Evolutionary conservation across 1,139 yeast species (phyloP), one percentile per base, ranked within the genome.

Genomic region (Pichia sp.): DNA sequence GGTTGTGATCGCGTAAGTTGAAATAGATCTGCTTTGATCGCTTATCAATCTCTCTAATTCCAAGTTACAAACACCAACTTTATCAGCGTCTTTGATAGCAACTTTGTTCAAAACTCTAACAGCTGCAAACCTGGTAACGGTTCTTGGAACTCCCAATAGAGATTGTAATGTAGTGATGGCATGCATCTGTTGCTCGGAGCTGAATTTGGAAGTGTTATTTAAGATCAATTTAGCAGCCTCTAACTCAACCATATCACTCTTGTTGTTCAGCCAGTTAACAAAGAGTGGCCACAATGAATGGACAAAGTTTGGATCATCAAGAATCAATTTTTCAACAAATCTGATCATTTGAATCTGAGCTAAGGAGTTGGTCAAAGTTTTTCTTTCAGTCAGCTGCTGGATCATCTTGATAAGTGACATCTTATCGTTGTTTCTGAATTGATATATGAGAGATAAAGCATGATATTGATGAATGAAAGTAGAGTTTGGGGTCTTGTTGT

Each of bases 1-100:
- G 3, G 98, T 93, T 44, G 99, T 93, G 67, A 93, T 93, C 30
- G 99, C 98, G 70, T 90, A 91, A n/a, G 99, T 93, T n/a, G 98
- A 93, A 61, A 93, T 83, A 41, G 96, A 85, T 70, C 96, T 82
- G 70, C 88, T 90, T 40, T 90, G 68, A 69, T 93, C 98, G 67
- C 86, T 85, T 62, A 95, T 89, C 67, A 93, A 78, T 40, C 82
- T 74, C 71, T 93, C 99, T 65, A 93, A 79, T 68, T 90, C 97
- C 51, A 78, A 74, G 66, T 88, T 91, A 68, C 87, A 82, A 45
- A 81, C 81, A 62, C 87, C 76, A 48, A 87, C 83, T 62, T 81
- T 80, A 61, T 87, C 91, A 13, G 98, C 96, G 60, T 83, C 82
- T 60, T 77, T 80, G 76, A 86, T 76, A 4, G 99, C 91, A 61